phyloP scores from a whole-genome alignment of 1,284 basidiomycete genomes.

The Exobasidium rhododendri region DNA sequence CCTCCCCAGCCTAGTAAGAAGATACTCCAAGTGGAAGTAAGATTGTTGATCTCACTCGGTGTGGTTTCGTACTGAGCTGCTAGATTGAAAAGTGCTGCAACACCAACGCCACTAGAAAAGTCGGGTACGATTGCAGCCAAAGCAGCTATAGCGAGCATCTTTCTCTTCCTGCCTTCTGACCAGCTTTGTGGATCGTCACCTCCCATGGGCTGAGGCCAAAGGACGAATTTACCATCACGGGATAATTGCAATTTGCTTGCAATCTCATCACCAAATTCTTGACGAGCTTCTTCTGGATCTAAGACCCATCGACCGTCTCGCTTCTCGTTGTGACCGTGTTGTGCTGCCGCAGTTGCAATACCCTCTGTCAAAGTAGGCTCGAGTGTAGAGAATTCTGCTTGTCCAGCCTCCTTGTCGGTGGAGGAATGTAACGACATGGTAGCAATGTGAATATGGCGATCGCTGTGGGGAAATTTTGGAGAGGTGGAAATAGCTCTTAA shows the following conservation, averaged over 20 bases:
- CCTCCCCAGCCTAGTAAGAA: constrained; percentile 67
- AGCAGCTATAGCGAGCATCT: not conserved
- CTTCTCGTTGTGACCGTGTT: constrained; percentile 9
- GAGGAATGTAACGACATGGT: not conserved
- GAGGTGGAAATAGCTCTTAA: too few species aligned
- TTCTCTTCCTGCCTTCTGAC: constrained; percentile 7
- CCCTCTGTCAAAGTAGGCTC: not conserved
- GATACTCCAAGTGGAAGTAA: constrained; percentile 60
- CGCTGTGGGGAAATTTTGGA: too few species aligned
- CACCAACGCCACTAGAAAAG: constrained; percentile 68
- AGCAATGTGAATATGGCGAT: too few species aligned
- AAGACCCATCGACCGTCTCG: constrained; percentile 18
- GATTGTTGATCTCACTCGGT: constrained; percentile 64
- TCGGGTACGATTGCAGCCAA: constrained; percentile 66
- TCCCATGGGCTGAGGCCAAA: constrained; percentile 12
- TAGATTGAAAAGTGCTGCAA: constrained; percentile 64
- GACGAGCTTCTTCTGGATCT: constrained; percentile 17
- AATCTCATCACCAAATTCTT: constrained; percentile 10
- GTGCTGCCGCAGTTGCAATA: not conserved
- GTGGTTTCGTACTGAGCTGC: constrained; percentile 64
- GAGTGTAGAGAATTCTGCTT: not conserved
- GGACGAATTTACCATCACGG: constrained; percentile 2
- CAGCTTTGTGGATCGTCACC: constrained; percentile 4
- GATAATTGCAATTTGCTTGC: constrained; percentile 3
- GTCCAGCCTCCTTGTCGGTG: not conserved